phyloP scores from a whole-genome alignment of 352 stramenopile species.

The Phytophthora pseudosyringae region DNA sequence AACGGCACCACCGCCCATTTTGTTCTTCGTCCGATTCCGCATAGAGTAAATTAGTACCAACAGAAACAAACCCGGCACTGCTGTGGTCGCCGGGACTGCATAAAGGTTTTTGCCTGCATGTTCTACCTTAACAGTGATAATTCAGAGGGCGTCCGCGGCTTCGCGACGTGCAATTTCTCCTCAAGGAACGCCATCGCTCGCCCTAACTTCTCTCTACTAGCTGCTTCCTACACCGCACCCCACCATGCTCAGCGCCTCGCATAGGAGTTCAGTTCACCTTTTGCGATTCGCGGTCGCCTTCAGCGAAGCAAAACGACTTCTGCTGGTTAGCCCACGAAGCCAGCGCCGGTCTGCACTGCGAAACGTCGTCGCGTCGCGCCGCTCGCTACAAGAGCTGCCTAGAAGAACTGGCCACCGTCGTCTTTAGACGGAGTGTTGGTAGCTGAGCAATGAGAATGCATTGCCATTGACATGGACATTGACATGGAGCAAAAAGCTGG shows the following conservation, averaged over 20 bases:
- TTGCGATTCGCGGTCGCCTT: not conserved
- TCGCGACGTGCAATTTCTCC: not conserved
- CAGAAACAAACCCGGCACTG: slow-evolving; percentile 31
- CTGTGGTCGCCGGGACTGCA: slow-evolving; percentile 10
- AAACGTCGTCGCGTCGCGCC: not conserved
- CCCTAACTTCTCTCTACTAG: too few relatives aligned
- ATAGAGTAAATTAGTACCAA: slow-evolving; percentile 54
- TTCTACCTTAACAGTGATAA: slow-evolving; percentile 33
- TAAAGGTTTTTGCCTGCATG: slow-evolving; percentile 29
- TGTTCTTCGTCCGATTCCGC: slow-evolving; percentile 32
- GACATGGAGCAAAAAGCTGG: not conserved
- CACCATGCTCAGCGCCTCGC: too few relatives aligned
- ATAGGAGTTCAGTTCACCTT: not conserved
- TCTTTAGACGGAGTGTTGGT: not conserved
- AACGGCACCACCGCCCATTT: slow-evolving; percentile 22
- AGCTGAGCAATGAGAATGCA: not conserved
- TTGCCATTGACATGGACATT: not conserved
- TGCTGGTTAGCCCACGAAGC: not conserved
- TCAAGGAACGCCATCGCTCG: too few relatives aligned
- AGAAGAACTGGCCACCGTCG: not conserved
- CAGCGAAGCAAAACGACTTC: slow-evolving; percentile 11
- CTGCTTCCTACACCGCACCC: too few relatives aligned
- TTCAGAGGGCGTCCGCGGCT: slow-evolving; percentile 14
- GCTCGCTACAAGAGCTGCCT: not conserved
- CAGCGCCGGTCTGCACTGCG: not conserved